Evolutionary conservation across 1,284 basidiomycete species (phyloP).

Genomic region (Sanghuangporus sanghuang): DNA sequence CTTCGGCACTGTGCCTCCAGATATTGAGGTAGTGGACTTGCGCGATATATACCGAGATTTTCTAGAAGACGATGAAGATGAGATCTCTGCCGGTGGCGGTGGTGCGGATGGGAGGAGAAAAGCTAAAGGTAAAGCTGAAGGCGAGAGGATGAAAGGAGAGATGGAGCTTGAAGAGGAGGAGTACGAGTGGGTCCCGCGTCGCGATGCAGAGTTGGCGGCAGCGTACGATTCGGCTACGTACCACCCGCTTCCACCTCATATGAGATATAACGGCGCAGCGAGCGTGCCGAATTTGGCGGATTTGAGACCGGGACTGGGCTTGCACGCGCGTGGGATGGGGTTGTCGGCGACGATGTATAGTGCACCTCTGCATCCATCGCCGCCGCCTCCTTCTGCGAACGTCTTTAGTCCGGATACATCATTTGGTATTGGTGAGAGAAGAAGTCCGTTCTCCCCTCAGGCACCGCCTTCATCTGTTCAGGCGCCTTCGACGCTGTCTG

Average conservation of each 20-base stretch:
- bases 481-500: neutral
- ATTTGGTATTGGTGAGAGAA: neutral
- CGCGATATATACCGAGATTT: conserved; percentile 95
- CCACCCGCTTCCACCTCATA: conserved; percentile 63
- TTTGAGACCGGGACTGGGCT: conserved; percentile 25
- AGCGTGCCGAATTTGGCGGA: conserved; percentile 33
- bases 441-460: neutral
- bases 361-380: neutral
- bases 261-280: conserved; percentile 48
- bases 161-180: conserved; percentile 40
- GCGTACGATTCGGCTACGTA: conserved; percentile 56
- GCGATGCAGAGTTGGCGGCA: conserved; percentile 43
- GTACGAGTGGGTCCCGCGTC: conserved; percentile 75
- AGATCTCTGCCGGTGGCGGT: conserved; percentile 26
- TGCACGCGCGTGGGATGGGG: conserved; percentile 3
- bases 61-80: conserved; percentile 76
- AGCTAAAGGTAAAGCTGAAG: conserved; percentile 23
- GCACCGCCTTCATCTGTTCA: neutral
- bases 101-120: conserved; percentile 50
- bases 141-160: conserved; percentile 6
- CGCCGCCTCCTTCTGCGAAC: neutral
- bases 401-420: neutral
- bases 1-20: conserved; percentile 80
- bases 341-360: conserved; percentile 11
- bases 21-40: conserved; percentile 87